Percentiles rank a stretch among this genome's conserved stretches.
phyloP scores from a whole-genome alignment of 805 yeast species.

The Kazachstania psychrophila region DNA sequence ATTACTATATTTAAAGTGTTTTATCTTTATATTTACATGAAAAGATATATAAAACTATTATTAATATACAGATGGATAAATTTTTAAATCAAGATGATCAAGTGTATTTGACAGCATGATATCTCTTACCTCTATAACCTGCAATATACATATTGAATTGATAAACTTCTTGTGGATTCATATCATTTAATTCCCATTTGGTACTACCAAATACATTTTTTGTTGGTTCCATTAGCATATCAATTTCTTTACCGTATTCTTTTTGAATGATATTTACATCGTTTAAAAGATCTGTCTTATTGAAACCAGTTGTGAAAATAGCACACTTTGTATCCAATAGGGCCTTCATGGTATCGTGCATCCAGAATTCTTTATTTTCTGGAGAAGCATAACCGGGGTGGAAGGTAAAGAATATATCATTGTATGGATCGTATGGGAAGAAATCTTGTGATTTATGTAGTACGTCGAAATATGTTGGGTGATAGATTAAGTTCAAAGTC shows the following conservation, averaged over 20 bases:
- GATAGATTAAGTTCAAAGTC: constrained; percentile 68
- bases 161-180: constrained; percentile 89
- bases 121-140: constrained; percentile 94
- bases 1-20: background rate
- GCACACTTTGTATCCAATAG: constrained; percentile 91
- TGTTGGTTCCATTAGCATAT: constrained; percentile 65
- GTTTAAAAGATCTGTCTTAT: constrained; percentile 56
- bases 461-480: constrained; percentile 87
- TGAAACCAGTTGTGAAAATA: constrained; percentile 83
- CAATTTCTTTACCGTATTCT: constrained; percentile 68
- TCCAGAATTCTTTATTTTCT: constrained; percentile 76
- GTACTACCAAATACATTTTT: constrained; percentile 75
- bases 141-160: constrained; percentile 85
- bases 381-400: constrained; percentile 91
- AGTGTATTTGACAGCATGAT: constrained; percentile 58
- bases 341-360: constrained; percentile 81
- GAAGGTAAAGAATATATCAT: constrained; percentile 87
- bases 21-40: constrained; percentile 3
- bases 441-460: constrained; percentile 88
- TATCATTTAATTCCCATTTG: constrained; percentile 89
- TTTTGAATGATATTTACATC: constrained; percentile 66
- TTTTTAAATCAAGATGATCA: background rate
- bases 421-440: constrained; percentile 96
- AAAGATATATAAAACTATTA: constrained; percentile 1
- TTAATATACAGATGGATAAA: background rate